Conservation (phyloP, 2,329 filamentous ascomycete genomes). For the Xylariaceae sp. region DNA sequence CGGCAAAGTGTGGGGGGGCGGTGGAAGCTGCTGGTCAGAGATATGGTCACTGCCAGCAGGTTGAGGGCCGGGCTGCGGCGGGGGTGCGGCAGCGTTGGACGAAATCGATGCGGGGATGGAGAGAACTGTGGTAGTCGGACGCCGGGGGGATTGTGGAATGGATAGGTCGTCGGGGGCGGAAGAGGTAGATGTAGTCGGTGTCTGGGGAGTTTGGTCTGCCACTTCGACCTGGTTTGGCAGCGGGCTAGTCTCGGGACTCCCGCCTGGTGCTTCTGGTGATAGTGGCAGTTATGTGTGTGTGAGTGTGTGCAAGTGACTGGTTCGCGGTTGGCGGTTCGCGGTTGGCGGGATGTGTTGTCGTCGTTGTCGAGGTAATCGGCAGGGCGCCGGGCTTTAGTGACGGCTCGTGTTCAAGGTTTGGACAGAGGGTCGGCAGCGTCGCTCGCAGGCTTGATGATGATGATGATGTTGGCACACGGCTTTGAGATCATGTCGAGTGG, state of each 20-base stretch:
- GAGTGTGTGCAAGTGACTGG: conserved; percentile 1
- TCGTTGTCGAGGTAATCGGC: no score
- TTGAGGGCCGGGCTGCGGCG: conserved; percentile 14
- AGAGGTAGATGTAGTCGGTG: conserved; percentile 49
- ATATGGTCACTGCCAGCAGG: conserved; percentile 6
- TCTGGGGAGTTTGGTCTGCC: conserved; percentile 63
- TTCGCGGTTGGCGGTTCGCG: conserved; percentile 1
- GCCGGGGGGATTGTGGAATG: conserved; percentile 50
- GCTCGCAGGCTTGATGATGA: conserved; percentile 18
- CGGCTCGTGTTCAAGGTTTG: conserved; percentile 9
- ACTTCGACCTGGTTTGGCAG: conserved; percentile 56
- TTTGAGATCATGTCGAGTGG: conserved; percentile 26
- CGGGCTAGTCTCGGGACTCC: conserved; percentile 38
- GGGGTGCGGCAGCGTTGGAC: conserved; percentile 11
- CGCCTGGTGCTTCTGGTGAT: conserved; percentile 26
- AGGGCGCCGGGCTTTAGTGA: conserved; percentile 1
- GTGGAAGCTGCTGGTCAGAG: conserved; percentile 9
- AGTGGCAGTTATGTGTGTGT: conserved; percentile 5
- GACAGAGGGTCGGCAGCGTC: conserved; percentile 17
- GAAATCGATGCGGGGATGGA: conserved; percentile 36
- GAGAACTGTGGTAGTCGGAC: conserved; percentile 44
- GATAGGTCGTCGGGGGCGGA: conserved; percentile 64
- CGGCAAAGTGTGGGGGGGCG: conserved; percentile 4
- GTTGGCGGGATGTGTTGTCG: neutral
- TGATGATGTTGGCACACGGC: conserved; percentile 15